Percentiles rank a stretch among this genome's conserved stretches.
Conservation (phyloP, 2,329 filamentous ascomycete genomes). For the Pseudopyrenochaeta lycopersici region DNA sequence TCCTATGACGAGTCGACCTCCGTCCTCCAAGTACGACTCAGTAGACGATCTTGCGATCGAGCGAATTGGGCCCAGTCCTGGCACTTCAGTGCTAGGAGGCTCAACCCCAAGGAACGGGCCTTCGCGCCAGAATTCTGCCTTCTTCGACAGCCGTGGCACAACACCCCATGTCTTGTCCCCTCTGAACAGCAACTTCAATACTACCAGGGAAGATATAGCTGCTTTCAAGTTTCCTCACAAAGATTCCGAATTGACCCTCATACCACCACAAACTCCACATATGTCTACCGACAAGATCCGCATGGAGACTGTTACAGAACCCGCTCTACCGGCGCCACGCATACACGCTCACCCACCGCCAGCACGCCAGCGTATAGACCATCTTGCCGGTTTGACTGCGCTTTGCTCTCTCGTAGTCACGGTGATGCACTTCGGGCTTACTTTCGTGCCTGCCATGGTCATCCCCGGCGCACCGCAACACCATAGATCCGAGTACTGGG, state of each 20-base stretch:
- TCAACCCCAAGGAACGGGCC: slow-evolving; percentile 24
- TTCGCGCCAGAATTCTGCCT: slow-evolving; percentile 29
- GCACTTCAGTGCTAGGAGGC: slow-evolving; percentile 27
- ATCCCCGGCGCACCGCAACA: slow-evolving; percentile 49
- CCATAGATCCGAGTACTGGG: slow-evolving; percentile 52
- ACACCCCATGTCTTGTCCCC: slow-evolving; percentile 18
- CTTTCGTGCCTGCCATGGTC: slow-evolving; percentile 51
- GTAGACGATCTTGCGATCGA: slow-evolving; percentile 37
- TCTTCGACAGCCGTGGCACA: slow-evolving; percentile 33
- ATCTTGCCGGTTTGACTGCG: slow-evolving; percentile 58
- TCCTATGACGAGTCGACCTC: slow-evolving; percentile 1
- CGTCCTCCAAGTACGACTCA: slow-evolving; percentile 21
- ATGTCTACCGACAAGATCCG: slow-evolving; percentile 31
- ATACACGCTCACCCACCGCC: slow-evolving; percentile 37
- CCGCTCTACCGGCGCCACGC: slow-evolving; percentile 39
- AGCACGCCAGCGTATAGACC: slow-evolving; percentile 51
- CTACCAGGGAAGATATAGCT: slow-evolving; percentile 21
- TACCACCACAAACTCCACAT: slow-evolving; percentile 3
- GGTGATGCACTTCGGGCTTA: slow-evolving; percentile 56
- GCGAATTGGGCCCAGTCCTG: slow-evolving; percentile 20
- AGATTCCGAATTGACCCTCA: slow-evolving; percentile 28
- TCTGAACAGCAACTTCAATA: slow-evolving; percentile 26
- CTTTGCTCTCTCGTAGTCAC: slow-evolving; percentile 57
- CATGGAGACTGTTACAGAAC: slow-evolving; percentile 42
- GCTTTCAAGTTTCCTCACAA: slow-evolving; percentile 1